These are phyloP conservation scores for Chaetomium cochliodes DNA, from an alignment of 495 filamentous ascomycete genomes.

Conservation along the genomic window DNA sequence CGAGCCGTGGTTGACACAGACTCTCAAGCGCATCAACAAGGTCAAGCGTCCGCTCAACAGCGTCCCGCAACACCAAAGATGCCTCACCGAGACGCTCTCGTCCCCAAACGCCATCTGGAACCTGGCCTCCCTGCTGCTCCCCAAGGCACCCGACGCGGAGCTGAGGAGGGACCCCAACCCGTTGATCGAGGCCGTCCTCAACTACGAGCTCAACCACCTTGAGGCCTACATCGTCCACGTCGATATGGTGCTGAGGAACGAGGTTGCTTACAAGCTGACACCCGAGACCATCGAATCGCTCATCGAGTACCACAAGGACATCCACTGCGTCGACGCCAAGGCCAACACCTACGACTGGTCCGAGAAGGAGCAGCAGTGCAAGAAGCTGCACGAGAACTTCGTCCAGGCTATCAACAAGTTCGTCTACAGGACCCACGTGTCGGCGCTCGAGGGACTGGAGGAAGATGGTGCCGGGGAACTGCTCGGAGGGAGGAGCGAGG, in stretches of 20 bases:
- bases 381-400: slow-evolving; percentile 97
- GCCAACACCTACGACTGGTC: slow-evolving; percentile 93
- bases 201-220: slow-evolving; percentile 90
- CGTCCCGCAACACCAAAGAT: slow-evolving; percentile 93
- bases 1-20: slow-evolving; percentile 95
- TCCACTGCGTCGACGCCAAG: slow-evolving; percentile 88
- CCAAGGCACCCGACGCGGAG: slow-evolving; percentile 86
- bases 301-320: slow-evolving; percentile 95
- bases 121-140: slow-evolving; percentile 87
- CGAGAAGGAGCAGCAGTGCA: slow-evolving; percentile 92
- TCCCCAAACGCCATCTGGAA: slow-evolving; percentile 93
- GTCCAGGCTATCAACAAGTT: slow-evolving; percentile 97
- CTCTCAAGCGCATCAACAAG: slow-evolving; percentile 94
- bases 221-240: slow-evolving; percentile 99
- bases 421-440: slow-evolving; percentile 86
- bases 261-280: slow-evolving; percentile 98
- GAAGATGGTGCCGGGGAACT: slow-evolving; percentile 96
- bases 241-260: slow-evolving; percentile 96
- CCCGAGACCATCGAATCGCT: slow-evolving; percentile 92
- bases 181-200: slow-evolving; percentile 85
- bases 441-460: slow-evolving; percentile 91
- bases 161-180: slow-evolving; percentile 83
- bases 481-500: slow-evolving; percentile 85
- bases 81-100: slow-evolving; percentile 93
- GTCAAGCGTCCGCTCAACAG: slow-evolving; percentile 98